Evolutionary conservation across 495 filamentous ascomycete genomes (phyloP), one percentile per base, ranked within the genome.

Genomic region (Lepidopterella palustris): DNA sequence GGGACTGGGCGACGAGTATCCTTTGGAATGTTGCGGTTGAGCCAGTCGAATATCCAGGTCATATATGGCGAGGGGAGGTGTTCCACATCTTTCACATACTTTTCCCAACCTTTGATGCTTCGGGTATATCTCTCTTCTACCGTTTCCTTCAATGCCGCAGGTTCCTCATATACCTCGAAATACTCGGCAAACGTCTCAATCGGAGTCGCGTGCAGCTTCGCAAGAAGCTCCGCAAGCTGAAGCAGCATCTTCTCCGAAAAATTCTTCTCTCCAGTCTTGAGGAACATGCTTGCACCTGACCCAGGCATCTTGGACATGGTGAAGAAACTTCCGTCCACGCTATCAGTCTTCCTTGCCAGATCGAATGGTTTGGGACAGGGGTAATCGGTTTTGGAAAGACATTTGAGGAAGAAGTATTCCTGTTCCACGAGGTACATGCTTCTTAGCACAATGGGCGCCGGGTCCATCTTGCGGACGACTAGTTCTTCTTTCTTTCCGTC

Each of bases 381-480:
- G 10, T 4, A 49, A 24, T 49, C 45, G 21, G 45, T 49, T 49
- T 49, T 49, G 3, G 45, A 49, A 24, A 49, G 45, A 10, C n/a
- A 49, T 49, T 49, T 49, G 45, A 49, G 45, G 45, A 49, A 49
- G n/a, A 49, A 49, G 45, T 49, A 49, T 49, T 49, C 45, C 23
- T 49, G 45, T 24, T 49, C 45, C 15, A 49, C 45, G 15, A 49
- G 10, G 23, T 49, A 49, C 45, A 49, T 49, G 24, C 45, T 49
- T 24, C 45, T 18, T 2, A 49, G n/a, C 3, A 49, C 45, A 10
- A 49, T 49, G n/a, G 45, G 45, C n/a, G 45, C 45, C 2, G 45
- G 45, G 23, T 49, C 45, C 15, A 24, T 20, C n/a, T 49, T 49
- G n/a, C 45, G 45, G 10, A 49, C 21, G 3, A 49, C 45, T 18